Conservation (phyloP, 306 rosid species). For the Vigna trinervia region DNA sequence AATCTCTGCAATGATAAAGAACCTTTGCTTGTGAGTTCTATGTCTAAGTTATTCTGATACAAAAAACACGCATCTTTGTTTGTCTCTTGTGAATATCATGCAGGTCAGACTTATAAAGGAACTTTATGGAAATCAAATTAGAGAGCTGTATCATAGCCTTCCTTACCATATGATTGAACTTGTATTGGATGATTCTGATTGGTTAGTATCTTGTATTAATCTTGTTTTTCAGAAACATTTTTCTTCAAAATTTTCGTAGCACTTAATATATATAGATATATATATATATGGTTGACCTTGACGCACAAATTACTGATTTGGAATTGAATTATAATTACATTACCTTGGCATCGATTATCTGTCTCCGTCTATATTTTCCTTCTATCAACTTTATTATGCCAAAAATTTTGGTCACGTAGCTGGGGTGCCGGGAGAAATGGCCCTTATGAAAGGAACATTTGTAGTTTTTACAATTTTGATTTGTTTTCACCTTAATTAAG, state of each 20-base stretch:
- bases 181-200: constrained; percentile 71
- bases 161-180: constrained; percentile 81
- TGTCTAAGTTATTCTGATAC: constrained; percentile 33
- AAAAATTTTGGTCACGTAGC: constrained; percentile 25
- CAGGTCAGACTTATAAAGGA: constrained; percentile 96
- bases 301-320: background rate
- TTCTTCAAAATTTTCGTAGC: background rate
- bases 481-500: constrained; percentile 23
- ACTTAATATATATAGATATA: background rate
- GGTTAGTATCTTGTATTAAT: constrained; percentile 60
- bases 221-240: constrained; percentile 6
- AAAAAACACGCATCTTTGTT: constrained; percentile 26
- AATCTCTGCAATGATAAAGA: background rate
- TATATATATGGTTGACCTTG: background rate
- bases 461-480: constrained; percentile 1
- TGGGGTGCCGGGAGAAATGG: constrained; percentile 5
- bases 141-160: constrained; percentile 83
- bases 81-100: constrained; percentile 38
- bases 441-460: constrained; percentile 6
- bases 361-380: background rate
- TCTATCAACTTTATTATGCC: background rate
- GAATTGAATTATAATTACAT: background rate
- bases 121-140: constrained; percentile 89
- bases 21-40: background rate
- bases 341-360: background rate